Conservation (phyloP, 148 eudicot genomes). For the Diospyros lotus region DNA sequence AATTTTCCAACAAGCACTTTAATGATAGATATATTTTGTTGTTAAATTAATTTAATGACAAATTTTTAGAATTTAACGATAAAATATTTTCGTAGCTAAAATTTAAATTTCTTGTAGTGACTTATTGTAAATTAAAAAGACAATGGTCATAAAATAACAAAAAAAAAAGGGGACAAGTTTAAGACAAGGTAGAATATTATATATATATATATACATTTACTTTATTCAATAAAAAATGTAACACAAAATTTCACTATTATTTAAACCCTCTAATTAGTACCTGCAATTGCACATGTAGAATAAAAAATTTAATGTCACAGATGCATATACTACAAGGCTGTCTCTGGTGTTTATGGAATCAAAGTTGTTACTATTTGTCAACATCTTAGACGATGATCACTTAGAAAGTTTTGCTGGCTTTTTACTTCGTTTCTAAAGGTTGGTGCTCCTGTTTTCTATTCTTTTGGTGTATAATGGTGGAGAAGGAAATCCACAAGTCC, state of each 20-base stretch:
- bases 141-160: not conserved
- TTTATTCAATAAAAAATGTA: no score
- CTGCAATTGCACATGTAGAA: no score
- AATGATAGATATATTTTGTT: no score
- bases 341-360: not conserved
- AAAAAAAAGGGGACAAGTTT: not conserved
- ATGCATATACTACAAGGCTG: not conserved
- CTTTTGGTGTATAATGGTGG: not conserved
- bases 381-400: not conserved
- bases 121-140: no score
- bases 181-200: not conserved
- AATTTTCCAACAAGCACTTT: no score
- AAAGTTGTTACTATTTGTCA: not conserved
- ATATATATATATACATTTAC: not conserved
- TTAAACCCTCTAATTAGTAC: no score
- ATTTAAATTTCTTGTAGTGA: no score
- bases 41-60: no score
- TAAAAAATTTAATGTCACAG: no score
- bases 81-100: no score
- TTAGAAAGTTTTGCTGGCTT: not conserved
- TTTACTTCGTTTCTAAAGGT: not conserved
- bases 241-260: no score
- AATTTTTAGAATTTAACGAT: no score
- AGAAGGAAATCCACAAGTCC: conserved; percentile 5
- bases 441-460: not conserved